These are phyloP conservation scores for Xerocomus minutiporus DNA, from an alignment of 1,284 basidiomycete species.

Conservation along the genomic window DNA sequence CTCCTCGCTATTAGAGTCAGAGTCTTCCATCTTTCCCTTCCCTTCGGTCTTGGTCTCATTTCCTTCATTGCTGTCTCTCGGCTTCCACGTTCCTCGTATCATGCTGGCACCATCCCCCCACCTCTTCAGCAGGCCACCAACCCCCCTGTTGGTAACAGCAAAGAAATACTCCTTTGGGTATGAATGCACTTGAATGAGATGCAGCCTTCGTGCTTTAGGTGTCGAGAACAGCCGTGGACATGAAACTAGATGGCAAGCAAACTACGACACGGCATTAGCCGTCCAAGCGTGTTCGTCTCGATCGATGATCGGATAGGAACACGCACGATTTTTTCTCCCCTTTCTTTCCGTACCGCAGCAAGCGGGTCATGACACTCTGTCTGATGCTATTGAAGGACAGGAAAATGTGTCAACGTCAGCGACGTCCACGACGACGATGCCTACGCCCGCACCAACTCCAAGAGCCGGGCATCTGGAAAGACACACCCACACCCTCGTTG, in stretches of 20 bases:
- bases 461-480: conserved; percentile 77
- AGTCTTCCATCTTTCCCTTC: conserved; percentile 28
- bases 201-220: conserved; percentile 75
- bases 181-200: conserved; percentile 76
- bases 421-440: not conserved
- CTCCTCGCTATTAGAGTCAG: conserved; percentile 29
- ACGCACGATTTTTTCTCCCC: conserved; percentile 86
- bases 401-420: not conserved
- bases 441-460: conserved; percentile 63
- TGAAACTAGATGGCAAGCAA: conserved; percentile 70
- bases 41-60: not conserved
- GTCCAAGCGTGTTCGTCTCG: conserved; percentile 1
- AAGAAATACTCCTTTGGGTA: conserved; percentile 89
- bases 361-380: conserved; percentile 86
- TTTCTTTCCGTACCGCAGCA: conserved; percentile 64
- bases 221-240: conserved; percentile 66
- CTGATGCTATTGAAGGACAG: conserved; percentile 55
- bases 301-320: conserved; percentile 1
- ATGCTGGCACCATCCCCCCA: conserved; percentile 81
- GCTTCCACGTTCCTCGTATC: conserved; percentile 66
- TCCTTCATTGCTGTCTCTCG: conserved; percentile 31
- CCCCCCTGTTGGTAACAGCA: conserved; percentile 81
- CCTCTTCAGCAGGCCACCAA: conserved; percentile 66
- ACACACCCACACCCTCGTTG: conserved; percentile 66
- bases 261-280: conserved; percentile 43